Percentiles rank a stretch among this genome's conserved stretches.
Evolutionary conservation across 345 rosid genomes (phyloP).

Genomic region (Litchi chinensis): DNA sequence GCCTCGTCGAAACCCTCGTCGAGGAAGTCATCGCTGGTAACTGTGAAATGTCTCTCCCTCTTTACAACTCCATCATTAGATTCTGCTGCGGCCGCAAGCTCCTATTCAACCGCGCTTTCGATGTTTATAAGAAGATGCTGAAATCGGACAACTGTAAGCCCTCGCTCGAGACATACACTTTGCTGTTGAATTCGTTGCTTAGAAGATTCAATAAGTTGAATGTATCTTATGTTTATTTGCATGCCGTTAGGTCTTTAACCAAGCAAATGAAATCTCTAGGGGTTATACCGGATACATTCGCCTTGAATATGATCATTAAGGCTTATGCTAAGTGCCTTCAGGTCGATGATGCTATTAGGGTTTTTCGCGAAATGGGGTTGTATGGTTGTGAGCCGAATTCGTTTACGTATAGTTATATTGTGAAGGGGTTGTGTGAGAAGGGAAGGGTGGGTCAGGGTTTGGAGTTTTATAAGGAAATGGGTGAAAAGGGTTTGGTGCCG

Average conservation of each 20-base stretch:
- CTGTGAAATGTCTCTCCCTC: constrained; percentile 67
- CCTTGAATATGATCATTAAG: constrained; percentile 86
- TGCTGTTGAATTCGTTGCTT: constrained; percentile 61
- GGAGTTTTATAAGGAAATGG: constrained; percentile 80
- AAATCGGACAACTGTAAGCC: constrained; percentile 67
- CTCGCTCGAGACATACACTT: constrained; percentile 71
- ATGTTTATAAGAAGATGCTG: constrained; percentile 79
- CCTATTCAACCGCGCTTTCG: constrained; percentile 73
- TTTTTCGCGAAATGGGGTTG: constrained; percentile 74
- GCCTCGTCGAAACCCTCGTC: constrained; percentile 64
- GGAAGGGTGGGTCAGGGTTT: constrained; percentile 69
- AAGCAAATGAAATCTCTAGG: constrained; percentile 91
- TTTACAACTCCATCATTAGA: constrained; percentile 64
- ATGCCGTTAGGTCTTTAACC: constrained; percentile 67
- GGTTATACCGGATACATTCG: constrained; percentile 77
- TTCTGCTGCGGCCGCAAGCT: constrained; percentile 86
- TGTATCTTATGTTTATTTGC: constrained; percentile 77
- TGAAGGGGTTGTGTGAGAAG: constrained; percentile 84
- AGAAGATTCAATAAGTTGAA: constrained; percentile 73
- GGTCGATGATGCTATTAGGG: constrained; percentile 73
- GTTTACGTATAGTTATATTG: constrained; percentile 65
- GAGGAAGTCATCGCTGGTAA: constrained; percentile 92
- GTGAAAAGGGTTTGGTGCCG: constrained; percentile 55
- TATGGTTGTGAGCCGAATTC: constrained; percentile 82
- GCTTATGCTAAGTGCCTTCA: constrained; percentile 74